Evolutionary conservation across 331 rosid genomes (phyloP).

Genomic region (Quercus lobata): DNA sequence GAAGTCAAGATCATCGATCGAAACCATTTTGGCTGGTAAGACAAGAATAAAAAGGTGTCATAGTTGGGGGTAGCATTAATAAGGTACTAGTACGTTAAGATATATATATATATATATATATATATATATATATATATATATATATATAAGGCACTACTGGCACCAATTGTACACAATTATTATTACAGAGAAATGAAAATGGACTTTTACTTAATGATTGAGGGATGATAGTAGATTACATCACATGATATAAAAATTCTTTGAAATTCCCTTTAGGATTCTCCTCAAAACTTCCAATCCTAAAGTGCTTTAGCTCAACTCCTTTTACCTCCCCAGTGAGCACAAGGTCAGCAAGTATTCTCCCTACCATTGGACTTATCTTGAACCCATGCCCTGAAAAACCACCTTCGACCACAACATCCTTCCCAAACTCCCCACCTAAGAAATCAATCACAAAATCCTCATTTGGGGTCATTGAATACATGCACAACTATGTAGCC

Average conservation of each 20-base stretch:
- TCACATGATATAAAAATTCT: conserved; percentile 13
- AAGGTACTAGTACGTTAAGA: too few species aligned
- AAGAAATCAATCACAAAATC: conserved; percentile 75
- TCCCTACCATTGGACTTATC: conserved; percentile 72
- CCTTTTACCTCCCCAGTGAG: conserved; percentile 41
- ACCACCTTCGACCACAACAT: conserved; percentile 76
- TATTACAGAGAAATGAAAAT: background rate
- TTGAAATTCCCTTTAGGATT: conserved; percentile 45
- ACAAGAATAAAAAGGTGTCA: too few species aligned
- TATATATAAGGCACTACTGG: background rate
- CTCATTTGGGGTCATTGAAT: conserved; percentile 73
- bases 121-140: too few species aligned
- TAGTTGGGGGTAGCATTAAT: too few species aligned
- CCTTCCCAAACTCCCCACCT: conserved; percentile 68
- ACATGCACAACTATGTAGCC: conserved; percentile 68
- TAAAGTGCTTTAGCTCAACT: conserved; percentile 52
- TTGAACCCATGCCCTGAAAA: conserved; percentile 94
- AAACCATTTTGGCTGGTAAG: too few species aligned
- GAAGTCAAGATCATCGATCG: too few species aligned
- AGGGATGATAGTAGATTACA: background rate
- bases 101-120: too few species aligned
- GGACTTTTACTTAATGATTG: background rate
- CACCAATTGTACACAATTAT: background rate
- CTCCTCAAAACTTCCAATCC: conserved; percentile 44
- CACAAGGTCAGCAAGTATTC: conserved; percentile 51